Conservation (phyloP, 2,329 filamentous ascomycete species). For the Davidsoniella eucalypti region DNA sequence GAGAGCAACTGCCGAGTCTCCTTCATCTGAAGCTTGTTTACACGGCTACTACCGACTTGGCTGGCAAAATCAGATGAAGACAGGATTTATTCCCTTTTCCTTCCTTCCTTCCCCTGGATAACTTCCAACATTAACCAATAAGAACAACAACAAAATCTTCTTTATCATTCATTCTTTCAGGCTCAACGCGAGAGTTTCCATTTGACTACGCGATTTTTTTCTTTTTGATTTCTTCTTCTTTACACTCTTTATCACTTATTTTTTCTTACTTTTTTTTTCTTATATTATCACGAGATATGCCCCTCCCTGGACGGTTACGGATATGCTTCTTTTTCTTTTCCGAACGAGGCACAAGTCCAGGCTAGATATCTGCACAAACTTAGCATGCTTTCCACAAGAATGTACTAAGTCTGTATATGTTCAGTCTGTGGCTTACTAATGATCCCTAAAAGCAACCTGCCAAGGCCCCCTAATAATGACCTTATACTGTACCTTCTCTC, state of each 20-base stretch:
- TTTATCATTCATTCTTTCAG: slow-evolving; percentile 2
- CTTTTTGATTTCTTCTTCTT: slow-evolving; percentile 7
- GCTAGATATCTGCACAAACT: background rate
- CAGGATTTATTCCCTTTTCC: background rate
- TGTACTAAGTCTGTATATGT: too few species aligned
- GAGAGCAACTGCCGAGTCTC: background rate
- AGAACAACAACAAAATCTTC: slow-evolving; percentile 15
- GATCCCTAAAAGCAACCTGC: too few species aligned
- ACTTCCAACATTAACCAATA: too few species aligned
- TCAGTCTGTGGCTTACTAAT: too few species aligned
- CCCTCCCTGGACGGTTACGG: background rate
- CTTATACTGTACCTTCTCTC: too few species aligned
- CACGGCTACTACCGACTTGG: too few species aligned
- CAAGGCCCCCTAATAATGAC: too few species aligned
- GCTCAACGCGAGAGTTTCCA: background rate
- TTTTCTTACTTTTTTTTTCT: background rate
- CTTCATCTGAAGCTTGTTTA: background rate
- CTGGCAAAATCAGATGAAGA: background rate
- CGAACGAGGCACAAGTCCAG: slow-evolving; percentile 1
- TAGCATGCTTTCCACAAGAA: background rate
- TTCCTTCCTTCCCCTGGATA: background rate
- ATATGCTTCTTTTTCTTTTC: slow-evolving; percentile 5
- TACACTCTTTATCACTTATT: background rate
- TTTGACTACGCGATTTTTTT: background rate
- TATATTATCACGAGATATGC: slow-evolving; percentile 9